Evolutionary conservation across 1,284 basidiomycete species (phyloP), one percentile per base, ranked within the genome.

Genomic region (Phenoliferia sp.): DNA sequence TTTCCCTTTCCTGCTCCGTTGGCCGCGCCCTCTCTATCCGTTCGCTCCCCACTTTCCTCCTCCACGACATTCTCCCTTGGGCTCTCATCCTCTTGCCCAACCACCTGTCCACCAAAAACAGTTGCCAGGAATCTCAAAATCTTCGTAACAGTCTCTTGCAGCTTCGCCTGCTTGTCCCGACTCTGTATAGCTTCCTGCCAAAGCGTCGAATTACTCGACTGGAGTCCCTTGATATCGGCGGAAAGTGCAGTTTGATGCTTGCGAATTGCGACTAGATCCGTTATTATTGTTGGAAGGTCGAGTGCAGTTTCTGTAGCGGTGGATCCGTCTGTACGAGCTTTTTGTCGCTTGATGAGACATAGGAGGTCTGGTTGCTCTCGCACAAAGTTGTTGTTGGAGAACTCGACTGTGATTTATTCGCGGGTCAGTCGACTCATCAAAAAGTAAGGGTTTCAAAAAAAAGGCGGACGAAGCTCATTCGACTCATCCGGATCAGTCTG

Each of bases 141-240:
- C 66, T 92, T 84, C 77, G 96, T 94, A 77, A 98, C 94, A n/a
- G 93, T 97, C 78, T 98, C 94, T 76, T 96, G 90, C 74, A 96
- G 93, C 76, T 91, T 92, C 76, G 92, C 88, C 76, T 94, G 88
- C 66, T 88, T 85, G 73, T 89, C 86, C 12, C 90, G 82, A 3
- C 90, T 87, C 48, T 88, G 84, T 72, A 94, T 81, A 0, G 92
- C 89, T 76, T 99, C 94, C 76, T 93, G 88, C 94, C 95, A 99
- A 5, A 99, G 80, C 50, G 89, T 83, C 74, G 94, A 88, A 77
- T 98, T 97, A 15, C 89, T 90, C 63, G 85, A 84, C 79, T 95
- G 94, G 31, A 99, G 82, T 48, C 92, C 90, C 72, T 90, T 90
- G 62, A 99, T 82, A 72, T 98, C 94, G 2, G 88, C 83, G 15